Base-by-base conservation (phyloP, 495 filamentous ascomycete genomes). In the Neurospora intermedia region DNA sequence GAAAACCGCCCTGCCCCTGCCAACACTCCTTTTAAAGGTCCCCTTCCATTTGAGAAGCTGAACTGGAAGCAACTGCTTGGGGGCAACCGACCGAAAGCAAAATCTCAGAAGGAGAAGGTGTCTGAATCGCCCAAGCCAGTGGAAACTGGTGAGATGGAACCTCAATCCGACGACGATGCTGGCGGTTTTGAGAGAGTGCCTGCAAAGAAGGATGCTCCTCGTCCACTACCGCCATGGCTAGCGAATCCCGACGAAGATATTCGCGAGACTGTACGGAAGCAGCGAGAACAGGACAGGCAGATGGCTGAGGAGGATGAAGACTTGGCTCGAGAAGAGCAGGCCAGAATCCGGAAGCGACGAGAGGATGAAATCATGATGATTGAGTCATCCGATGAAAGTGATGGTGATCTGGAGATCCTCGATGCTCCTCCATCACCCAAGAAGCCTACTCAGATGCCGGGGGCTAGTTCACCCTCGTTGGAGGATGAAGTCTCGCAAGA, bases 201-300 rank as follows among this genome's bases (percentile, higher is more conserved):
- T 0, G 73, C 43, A 70, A 23, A 11, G 73, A 74, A 0, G 40
- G 86, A 91, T 73, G 82, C 86, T 5, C 81, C 87, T 0, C 84
- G 84, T 45, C 90, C 91, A 15, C 79, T 98, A 41, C 96, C 96
- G 1, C 95, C 96, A 6, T 99, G 96, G 96, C 92, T 99, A 77
- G 84, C 85, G 31, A 85, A 86, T 71, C 79, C 76, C 5, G 80
- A 80, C 4, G 54, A 66, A 16, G 87, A 90, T 74, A 88, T 89
- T 38, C 83, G 84, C 54, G 83, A 86, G 15, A 82, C 85, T 42
- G 76, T 90, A 69, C 82, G 82, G 74, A 81, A 83, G 31, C 84
- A 86, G 71, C 80, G 80, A 69, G 78, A 79, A 46, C 71, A 81
- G 38, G 83, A 87, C 41, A 80, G 73, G 39, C 83, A 87, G 66